Evolutionary conservation across 352 stramenopile species (phyloP).

Genomic region (Phytopythium cucurbitacearum): DNA sequence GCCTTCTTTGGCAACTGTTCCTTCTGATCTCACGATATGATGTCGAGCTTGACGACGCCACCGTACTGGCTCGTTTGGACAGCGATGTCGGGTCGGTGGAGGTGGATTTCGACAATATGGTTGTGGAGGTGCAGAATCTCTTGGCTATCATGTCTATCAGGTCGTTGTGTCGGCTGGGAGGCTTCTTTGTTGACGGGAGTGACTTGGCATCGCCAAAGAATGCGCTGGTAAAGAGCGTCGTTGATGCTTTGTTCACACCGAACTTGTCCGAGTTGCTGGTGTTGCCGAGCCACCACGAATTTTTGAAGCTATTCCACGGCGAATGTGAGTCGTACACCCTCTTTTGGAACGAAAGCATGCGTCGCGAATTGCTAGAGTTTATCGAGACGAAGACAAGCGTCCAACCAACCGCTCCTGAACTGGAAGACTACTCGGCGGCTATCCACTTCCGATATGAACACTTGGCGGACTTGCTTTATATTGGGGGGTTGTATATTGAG

Average conservation of each 20-base stretch:
- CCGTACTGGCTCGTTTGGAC: slow-evolving; percentile 36
- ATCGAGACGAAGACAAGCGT: slow-evolving; percentile 32
- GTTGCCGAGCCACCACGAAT: slow-evolving; percentile 72
- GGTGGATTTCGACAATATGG: slow-evolving; percentile 37
- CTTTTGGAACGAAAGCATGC: slow-evolving; percentile 81
- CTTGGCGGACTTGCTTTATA: slow-evolving; percentile 52
- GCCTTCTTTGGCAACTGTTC: slow-evolving; percentile 70
- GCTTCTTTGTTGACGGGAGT: slow-evolving; percentile 47
- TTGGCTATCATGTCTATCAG: slow-evolving; percentile 68
- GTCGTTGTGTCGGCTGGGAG: slow-evolving; percentile 62
- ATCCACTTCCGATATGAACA: slow-evolving; percentile 69
- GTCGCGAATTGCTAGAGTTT: slow-evolving; percentile 53
- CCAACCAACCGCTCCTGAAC: slow-evolving; percentile 22
- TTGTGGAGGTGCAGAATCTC: slow-evolving; percentile 60
- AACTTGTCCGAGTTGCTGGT: slow-evolving; percentile 61
- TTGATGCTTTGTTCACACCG: slow-evolving; percentile 64
- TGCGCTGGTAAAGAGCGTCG: slow-evolving; percentile 29
- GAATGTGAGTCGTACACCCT: slow-evolving; percentile 79
- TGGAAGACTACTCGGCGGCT: slow-evolving; percentile 45
- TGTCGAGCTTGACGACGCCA: slow-evolving; percentile 45
- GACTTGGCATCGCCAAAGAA: slow-evolving; percentile 46
- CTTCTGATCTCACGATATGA: slow-evolving; percentile 69
- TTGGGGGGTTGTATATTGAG: slow-evolving; percentile 73
- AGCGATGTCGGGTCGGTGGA: slow-evolving; percentile 23
- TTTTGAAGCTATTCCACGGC: slow-evolving; percentile 75